Conservation (phyloP, 1,284 basidiomycete species). For the Neolentinus lepideus region DNA sequence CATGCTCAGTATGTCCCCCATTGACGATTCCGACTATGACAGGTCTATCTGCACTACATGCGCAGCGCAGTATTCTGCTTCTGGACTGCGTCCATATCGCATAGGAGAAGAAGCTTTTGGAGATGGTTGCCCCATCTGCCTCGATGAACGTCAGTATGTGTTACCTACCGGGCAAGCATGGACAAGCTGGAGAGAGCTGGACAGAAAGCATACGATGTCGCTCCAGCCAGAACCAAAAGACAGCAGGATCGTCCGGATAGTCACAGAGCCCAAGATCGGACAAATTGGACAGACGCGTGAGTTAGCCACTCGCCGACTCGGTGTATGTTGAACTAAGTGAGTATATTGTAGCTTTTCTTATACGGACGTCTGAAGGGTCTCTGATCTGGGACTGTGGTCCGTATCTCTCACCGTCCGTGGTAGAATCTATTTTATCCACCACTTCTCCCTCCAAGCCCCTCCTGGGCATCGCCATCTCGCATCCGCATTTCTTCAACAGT, state of each 20-base stretch:
- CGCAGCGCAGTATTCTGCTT: neutral
- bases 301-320: neutral
- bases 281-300: conserved; percentile 2
- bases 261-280: neutral
- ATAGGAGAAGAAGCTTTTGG: neutral
- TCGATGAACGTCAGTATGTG: conserved; percentile 3
- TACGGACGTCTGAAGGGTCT: neutral
- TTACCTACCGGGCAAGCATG: neutral
- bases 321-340: too few relatives aligned
- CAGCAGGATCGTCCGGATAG: neutral
- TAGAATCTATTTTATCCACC: neutral
- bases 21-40: neutral
- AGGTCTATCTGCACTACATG: neutral
- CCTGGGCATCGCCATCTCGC: conserved; percentile 3
- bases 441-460: neutral
- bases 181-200: conserved; percentile 1
- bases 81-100: neutral
- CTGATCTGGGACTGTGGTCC: conserved; percentile 2
- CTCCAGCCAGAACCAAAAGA: neutral
- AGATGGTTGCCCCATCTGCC: neutral
- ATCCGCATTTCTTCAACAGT: neutral
- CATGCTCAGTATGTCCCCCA: neutral
- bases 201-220: neutral
- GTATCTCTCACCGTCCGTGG: neutral
- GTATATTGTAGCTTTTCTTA: neutral